phyloP scores from a whole-genome alignment of 441 rosid species.

The Daphne laureola region DNA sequence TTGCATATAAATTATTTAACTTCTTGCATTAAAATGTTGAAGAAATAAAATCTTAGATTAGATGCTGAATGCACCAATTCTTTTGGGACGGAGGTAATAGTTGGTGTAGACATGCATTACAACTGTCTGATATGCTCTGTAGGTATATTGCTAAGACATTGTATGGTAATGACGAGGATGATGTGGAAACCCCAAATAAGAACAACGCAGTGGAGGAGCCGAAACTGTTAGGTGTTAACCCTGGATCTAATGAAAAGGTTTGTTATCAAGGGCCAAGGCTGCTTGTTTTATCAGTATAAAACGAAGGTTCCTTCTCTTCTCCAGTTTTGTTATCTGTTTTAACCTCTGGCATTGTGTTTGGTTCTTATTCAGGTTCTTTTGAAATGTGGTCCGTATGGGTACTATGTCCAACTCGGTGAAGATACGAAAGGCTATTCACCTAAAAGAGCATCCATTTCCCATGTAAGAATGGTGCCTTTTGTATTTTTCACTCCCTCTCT shows the following conservation, averaged over 20 bases:
- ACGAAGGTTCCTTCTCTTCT: not conserved
- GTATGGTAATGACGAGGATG: slow-evolving; percentile 71
- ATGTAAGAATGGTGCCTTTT: slow-evolving; percentile 34
- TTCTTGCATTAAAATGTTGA: too few species aligned
- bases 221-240: slow-evolving; percentile 75
- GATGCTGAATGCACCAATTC: too few species aligned
- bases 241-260: slow-evolving; percentile 88
- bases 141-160: slow-evolving; percentile 85
- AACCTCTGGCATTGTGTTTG: slow-evolving; percentile 3
- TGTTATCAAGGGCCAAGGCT: slow-evolving; percentile 16
- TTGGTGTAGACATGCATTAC: slow-evolving; percentile 1
- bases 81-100: too few species aligned
- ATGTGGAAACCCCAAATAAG: slow-evolving; percentile 39
- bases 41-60: too few species aligned
- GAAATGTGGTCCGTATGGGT: slow-evolving; percentile 93
- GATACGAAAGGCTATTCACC: slow-evolving; percentile 69
- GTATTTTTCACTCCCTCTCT: slow-evolving; percentile 4
- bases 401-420: slow-evolving; percentile 91
- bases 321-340: not conserved
- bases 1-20: too few species aligned
- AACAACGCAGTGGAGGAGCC: slow-evolving; percentile 55
- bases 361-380: slow-evolving; percentile 54
- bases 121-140: slow-evolving; percentile 4
- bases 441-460: slow-evolving; percentile 74
- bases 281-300: slow-evolving; percentile 3